phyloP scores from a whole-genome alignment of 441 rosid genomes.

The Codiaeum variegatum region DNA sequence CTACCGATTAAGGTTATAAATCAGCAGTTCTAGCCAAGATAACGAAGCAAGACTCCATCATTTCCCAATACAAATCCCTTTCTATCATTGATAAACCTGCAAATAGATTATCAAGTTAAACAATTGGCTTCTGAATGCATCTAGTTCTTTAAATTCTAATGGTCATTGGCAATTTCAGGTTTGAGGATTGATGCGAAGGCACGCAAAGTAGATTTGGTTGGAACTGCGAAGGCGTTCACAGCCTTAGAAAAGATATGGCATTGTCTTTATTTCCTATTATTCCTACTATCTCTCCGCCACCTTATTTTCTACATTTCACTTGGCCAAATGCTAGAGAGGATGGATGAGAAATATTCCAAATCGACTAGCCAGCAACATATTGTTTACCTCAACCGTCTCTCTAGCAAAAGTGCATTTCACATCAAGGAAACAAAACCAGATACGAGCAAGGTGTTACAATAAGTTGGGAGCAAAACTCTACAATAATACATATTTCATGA shows the following conservation, averaged over 20 bases:
- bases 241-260: background rate
- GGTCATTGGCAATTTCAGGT: background rate
- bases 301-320: background rate
- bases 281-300: background rate
- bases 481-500: background rate
- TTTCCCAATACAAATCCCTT: conserved; percentile 86
- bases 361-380: background rate
- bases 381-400: background rate
- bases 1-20: conserved; percentile 2
- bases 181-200: background rate
- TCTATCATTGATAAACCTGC: conserved; percentile 73
- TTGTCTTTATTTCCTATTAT: background rate
- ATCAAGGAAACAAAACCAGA: background rate
- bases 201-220: background rate
- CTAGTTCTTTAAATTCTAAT: background rate
- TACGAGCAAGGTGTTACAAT: background rate
- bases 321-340: background rate
- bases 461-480: background rate
- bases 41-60: conserved; percentile 91
- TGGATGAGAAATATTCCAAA: background rate
- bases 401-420: background rate
- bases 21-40: conserved; percentile 50
- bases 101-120: conserved; percentile 1
- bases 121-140: background rate
- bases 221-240: background rate